Conservation (phyloP, 2,329 filamentous ascomycete genomes). For the Clonostachys chloroleuca region DNA sequence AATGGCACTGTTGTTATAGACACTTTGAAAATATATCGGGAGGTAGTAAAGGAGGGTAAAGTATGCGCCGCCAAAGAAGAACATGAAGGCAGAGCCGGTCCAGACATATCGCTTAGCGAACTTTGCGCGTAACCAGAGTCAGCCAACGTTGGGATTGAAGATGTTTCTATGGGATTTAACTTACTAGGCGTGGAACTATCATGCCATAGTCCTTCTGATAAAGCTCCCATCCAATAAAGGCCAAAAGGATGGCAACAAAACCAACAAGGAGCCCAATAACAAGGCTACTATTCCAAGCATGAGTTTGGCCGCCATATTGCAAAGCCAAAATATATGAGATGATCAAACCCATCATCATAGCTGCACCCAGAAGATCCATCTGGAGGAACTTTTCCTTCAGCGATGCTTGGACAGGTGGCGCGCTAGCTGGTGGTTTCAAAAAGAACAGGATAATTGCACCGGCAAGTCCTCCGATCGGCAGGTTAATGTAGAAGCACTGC, state of each 20-base stretch:
- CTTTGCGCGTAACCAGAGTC: background rate
- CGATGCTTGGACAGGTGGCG: constrained; percentile 22
- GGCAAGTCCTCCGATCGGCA: constrained; percentile 41
- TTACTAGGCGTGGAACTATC: background rate
- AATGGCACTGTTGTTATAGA: constrained; percentile 23
- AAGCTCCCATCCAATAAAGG: constrained; percentile 27
- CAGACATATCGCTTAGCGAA: background rate
- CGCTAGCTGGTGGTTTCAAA: constrained; percentile 32
- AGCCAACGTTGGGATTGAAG: background rate
- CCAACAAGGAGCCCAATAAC: constrained; percentile 49
- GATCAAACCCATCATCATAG: constrained; percentile 43
- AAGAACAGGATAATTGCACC: constrained; percentile 40
- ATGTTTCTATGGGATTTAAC: background rate
- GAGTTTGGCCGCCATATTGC: constrained; percentile 49
- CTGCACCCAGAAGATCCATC: constrained; percentile 43
- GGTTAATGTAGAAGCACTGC: constrained; percentile 27
- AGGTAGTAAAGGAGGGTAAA: constrained; percentile 23
- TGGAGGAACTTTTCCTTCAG: constrained; percentile 30
- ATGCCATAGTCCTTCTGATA: background rate
- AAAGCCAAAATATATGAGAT: constrained; percentile 49
- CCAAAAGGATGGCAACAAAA: constrained; percentile 32
- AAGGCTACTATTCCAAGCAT: constrained; percentile 40
- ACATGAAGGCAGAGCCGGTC: constrained; percentile 15
- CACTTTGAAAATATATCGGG: constrained; percentile 42
- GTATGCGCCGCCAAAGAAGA: constrained; percentile 17